Percentiles rank a stretch among this genome's conserved stretches.
Conservation (phyloP, 306 rosid species). For the Dalbergia oliveri region DNA sequence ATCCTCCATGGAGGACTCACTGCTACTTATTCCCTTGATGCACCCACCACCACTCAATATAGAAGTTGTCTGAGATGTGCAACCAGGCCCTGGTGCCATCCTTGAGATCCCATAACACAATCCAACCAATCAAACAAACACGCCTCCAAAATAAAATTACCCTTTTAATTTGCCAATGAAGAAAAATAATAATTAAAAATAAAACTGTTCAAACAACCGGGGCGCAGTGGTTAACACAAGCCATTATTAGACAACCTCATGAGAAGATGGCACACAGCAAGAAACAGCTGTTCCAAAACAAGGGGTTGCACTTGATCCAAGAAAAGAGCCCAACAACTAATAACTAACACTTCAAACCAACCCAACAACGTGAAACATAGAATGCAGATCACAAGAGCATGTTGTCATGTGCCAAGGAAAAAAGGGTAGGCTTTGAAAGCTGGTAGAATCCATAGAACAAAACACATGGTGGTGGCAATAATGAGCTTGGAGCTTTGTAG, state of each 20-base stretch:
- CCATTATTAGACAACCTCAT: slow-evolving; percentile 38
- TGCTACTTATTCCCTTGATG: slow-evolving; percentile 21
- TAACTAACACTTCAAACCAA: background rate
- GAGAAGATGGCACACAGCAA: slow-evolving; percentile 19
- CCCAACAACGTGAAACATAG: slow-evolving; percentile 28
- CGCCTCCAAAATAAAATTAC: background rate
- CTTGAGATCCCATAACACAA: slow-evolving; percentile 49
- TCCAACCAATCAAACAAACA: slow-evolving; percentile 25
- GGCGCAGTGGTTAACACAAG: slow-evolving; percentile 37
- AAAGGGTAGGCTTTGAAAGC: slow-evolving; percentile 29
- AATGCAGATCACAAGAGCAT: slow-evolving; percentile 29
- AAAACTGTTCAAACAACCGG: slow-evolving; percentile 33
- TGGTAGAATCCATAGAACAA: slow-evolving; percentile 24
- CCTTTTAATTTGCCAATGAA: slow-evolving; percentile 20
- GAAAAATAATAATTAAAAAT: background rate
- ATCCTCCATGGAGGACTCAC: slow-evolving; percentile 59
- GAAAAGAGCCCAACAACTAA: background rate
- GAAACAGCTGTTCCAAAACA: slow-evolving; percentile 47
- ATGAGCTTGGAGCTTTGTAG: slow-evolving; percentile 13
- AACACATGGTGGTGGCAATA: slow-evolving; percentile 33
- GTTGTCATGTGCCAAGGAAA: slow-evolving; percentile 23
- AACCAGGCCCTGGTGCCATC: slow-evolving; percentile 56
- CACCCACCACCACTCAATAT: slow-evolving; percentile 45
- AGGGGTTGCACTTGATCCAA: slow-evolving; percentile 52
- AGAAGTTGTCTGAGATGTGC: slow-evolving; percentile 37